Base-by-base conservation (phyloP, 2,329 filamentous ascomycete genomes). In the Fusarium mundagurra region DNA sequence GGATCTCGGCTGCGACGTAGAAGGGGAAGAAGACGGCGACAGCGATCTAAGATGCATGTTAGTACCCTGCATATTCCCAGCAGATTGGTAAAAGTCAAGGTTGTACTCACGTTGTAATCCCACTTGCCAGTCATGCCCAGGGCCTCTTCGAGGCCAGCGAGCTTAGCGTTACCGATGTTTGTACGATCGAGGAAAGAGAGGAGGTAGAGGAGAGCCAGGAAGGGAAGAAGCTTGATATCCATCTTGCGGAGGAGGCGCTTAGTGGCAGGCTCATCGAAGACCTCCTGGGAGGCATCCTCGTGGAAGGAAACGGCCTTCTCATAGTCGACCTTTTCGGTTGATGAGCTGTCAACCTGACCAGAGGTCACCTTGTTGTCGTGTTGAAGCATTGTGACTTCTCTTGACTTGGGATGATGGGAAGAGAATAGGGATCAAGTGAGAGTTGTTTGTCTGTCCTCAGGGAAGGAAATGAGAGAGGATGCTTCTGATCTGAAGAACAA, bases 191-290 rank as follows among this genome's bases (percentile, higher is more conserved):
- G 79, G 80, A 90, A 90, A 60, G 86, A 88, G 18, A 88, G 86
- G 5, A 91, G 81, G 71, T 91, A 91, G 24, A 92, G 85, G 1
- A 91, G 77, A 8, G 88, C 86, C 70, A 91, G 86, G 79, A 90
- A 88, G 2, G 90, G 90, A 50, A 91, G 86, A 29, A 92, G 84
- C 76, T 86, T 82, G 82, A 85, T 81, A 79, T 91, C 86, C 72
- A 89, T 82, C 80, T 88, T 88, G 75, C 86, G 82, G 43, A 91
- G 76, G 0, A 91, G 84, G 63, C 81, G 84, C 72, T 85, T 88
- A n/a, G 85, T 89, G 22, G 82, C 67, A 48, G 82, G 76, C 41
- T 55, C 58, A 67, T 83, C 81, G n/a, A 79, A 83, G 47, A 77
- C 72, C 64, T 72, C 73, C 48, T 74, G 71, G 3, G 72, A 71